phyloP scores from a whole-genome alignment of 495 filamentous ascomycete species.

The Neurospora sp. region DNA sequence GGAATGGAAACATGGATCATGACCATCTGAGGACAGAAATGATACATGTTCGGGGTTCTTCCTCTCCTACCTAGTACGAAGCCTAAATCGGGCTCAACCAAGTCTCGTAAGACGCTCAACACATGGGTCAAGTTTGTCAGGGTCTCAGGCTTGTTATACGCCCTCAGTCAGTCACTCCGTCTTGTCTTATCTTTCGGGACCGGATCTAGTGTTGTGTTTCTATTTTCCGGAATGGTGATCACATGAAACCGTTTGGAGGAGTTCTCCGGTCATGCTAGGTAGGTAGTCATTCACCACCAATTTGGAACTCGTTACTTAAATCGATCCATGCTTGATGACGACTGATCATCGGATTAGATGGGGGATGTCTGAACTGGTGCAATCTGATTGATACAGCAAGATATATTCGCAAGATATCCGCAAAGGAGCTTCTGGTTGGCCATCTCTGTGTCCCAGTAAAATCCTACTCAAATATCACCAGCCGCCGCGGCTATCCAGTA shows the following conservation, averaged over 20 bases:
- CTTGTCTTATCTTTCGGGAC: background rate
- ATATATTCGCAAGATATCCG: too few species aligned
- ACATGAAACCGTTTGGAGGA: background rate
- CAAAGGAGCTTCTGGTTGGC: too few species aligned
- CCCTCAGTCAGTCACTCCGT: background rate
- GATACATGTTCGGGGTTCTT: background rate
- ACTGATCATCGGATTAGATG: too few species aligned
- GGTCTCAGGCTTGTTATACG: background rate
- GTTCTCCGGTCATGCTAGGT: too few species aligned
- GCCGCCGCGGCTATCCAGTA: background rate
- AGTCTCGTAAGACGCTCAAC: background rate
- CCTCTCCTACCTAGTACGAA: background rate
- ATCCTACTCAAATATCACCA: background rate
- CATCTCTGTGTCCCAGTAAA: too few species aligned
- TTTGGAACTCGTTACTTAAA: too few species aligned
- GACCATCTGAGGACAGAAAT: background rate
- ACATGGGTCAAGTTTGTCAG: background rate
- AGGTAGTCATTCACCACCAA: too few species aligned
- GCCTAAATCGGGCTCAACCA: background rate
- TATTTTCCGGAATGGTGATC: background rate
- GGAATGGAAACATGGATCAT: background rate
- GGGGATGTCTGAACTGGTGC: too few species aligned
- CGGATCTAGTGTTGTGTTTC: background rate
- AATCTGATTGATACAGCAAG: too few species aligned
- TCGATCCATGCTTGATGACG: too few species aligned